phyloP scores from a whole-genome alignment of 2,329 filamentous ascomycete species.

The Conoideocrella luteorostrata region DNA sequence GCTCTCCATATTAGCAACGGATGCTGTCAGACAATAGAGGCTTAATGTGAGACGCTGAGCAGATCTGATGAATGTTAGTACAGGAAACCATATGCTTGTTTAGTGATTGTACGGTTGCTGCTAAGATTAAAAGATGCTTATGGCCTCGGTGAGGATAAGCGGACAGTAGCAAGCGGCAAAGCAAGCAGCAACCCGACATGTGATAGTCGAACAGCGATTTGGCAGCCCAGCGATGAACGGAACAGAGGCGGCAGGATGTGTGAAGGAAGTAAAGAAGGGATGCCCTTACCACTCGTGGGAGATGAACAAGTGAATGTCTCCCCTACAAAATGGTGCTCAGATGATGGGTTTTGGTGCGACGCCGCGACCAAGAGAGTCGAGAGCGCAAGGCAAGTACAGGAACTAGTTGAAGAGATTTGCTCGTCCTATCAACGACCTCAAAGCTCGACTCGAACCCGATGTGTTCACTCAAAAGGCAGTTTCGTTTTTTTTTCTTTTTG shows the following conservation, averaged over 20 bases:
- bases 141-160: too few relatives aligned
- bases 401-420: neutral
- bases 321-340: constrained; percentile 50
- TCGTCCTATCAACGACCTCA: constrained; percentile 3
- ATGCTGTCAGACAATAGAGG: constrained; percentile 16
- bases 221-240: neutral
- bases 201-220: neutral
- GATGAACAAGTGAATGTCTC: constrained; percentile 99
- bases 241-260: neutral
- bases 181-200: too few relatives aligned
- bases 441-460: constrained; percentile 12
- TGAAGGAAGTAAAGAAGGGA: constrained; percentile 8
- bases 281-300: constrained; percentile 64
- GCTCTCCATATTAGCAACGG: constrained; percentile 62
- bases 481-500: constrained; percentile 14
- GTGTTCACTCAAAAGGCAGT: constrained; percentile 25
- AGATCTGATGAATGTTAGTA: constrained; percentile 22
- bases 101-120: too few relatives aligned
- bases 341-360: constrained; percentile 14
- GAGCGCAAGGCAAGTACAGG: constrained; percentile 12
- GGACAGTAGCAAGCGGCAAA: too few relatives aligned
- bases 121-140: too few relatives aligned
- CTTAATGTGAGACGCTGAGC: constrained; percentile 20
- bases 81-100: too few relatives aligned
- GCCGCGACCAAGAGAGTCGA: constrained; percentile 15